Conservation (phyloP, 2,329 filamentous ascomycete species). For the Aspergillus sp. region DNA sequence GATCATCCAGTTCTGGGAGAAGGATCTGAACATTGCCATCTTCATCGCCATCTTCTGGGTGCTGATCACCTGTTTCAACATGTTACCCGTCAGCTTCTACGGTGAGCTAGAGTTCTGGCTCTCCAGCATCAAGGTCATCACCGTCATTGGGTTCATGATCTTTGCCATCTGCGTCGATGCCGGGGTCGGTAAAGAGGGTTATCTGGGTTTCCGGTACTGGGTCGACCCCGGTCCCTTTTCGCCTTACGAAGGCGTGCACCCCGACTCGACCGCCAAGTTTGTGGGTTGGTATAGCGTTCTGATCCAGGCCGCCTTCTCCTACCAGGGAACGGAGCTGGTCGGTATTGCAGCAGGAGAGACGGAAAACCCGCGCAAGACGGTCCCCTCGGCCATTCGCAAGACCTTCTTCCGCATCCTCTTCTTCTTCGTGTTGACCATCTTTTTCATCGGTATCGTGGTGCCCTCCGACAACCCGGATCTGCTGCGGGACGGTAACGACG, state of each 20-base stretch:
- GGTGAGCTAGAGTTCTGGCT: conserved; percentile 80
- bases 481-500: conserved; percentile 47
- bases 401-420: conserved; percentile 73
- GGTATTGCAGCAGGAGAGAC: conserved; percentile 78
- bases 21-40: conserved; percentile 63
- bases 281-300: conserved; percentile 59
- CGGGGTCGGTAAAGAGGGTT: conserved; percentile 65
- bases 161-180: conserved; percentile 75
- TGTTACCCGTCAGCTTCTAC: conserved; percentile 69
- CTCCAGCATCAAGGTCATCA: conserved; percentile 72
- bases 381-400: conserved; percentile 70
- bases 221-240: conserved; percentile 66
- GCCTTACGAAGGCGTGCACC: conserved; percentile 42
- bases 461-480: conserved; percentile 57
- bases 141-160: conserved; percentile 72
- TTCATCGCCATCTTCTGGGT: conserved; percentile 74
- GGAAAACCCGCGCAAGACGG: conserved; percentile 67
- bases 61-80: conserved; percentile 66
- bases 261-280: conserved; percentile 54
- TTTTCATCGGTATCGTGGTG: conserved; percentile 71
- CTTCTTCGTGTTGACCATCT: conserved; percentile 47
- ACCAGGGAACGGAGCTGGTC: conserved; percentile 68
- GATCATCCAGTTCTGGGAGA: conserved; percentile 74
- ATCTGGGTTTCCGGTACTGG: conserved; percentile 74
- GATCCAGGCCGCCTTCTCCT: conserved; percentile 42